A percentile compares a stretch with the other conserved stretches of the same genome.
These are phyloP conservation scores for Fereydounia khargensis DNA, from an alignment of 1,284 basidiomycete genomes.

Conservation along the genomic window DNA sequence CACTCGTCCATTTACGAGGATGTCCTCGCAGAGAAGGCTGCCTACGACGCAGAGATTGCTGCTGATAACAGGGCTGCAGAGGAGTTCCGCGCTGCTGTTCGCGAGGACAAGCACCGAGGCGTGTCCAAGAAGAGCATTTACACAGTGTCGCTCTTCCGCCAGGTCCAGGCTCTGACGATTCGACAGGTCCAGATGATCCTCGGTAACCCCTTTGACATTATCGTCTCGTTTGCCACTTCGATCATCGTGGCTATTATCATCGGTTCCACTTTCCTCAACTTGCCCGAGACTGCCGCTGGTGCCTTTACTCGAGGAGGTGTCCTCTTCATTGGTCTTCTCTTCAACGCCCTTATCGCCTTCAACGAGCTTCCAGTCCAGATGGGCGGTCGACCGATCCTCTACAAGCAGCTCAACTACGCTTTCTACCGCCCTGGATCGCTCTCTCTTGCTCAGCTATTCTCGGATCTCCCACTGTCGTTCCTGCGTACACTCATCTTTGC, in stretches of 20 bases:
- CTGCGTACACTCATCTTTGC: conserved; percentile 62
- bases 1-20: conserved; percentile 21
- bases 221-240: conserved; percentile 57
- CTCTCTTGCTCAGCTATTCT: conserved; percentile 68
- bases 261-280: conserved; percentile 70
- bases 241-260: conserved; percentile 67
- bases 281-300: conserved; percentile 37
- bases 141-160: conserved; percentile 16
- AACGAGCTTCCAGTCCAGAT: conserved; percentile 68
- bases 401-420: conserved; percentile 62
- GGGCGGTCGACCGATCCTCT: conserved; percentile 71
- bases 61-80: conserved; percentile 13
- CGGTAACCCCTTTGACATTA: conserved; percentile 77
- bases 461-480: conserved; percentile 69
- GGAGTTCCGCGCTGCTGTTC: conserved; percentile 25
- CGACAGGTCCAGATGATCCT: conserved; percentile 75
- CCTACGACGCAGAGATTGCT: conserved; percentile 21
- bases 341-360: conserved; percentile 51
- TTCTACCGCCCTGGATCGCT: conserved; percentile 59
- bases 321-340: conserved; percentile 46
- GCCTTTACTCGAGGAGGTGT: conserved; percentile 47
- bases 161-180: conserved; percentile 64
- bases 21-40: conserved; percentile 54
- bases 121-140: conserved; percentile 20
- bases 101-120: conserved; percentile 27